Evolutionary conservation across 305 asterid genomes (phyloP).

Genomic region (Ajuga reptans): DNA sequence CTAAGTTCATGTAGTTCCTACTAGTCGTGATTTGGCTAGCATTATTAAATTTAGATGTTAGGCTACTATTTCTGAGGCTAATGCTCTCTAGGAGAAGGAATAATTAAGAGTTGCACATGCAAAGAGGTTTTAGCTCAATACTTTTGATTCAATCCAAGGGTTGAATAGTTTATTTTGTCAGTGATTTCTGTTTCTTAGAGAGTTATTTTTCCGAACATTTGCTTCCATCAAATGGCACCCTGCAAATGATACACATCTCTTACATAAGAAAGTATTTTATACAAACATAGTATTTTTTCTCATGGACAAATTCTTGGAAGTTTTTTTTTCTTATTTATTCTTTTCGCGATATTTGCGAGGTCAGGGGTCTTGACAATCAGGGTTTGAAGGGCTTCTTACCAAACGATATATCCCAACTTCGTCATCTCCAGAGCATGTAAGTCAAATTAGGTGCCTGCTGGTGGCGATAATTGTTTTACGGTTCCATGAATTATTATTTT

Average conservation of each 20-base stretch:
- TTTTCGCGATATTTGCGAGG: conserved; percentile 26
- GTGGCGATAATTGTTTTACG: not conserved
- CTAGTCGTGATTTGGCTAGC: not conserved
- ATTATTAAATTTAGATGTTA: not conserved
- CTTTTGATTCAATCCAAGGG: not conserved
- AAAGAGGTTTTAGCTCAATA: not conserved
- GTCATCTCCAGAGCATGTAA: conserved; percentile 92
- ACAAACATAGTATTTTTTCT: not conserved
- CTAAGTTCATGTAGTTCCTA: not conserved
- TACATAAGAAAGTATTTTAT: not conserved
- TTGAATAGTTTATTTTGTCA: not conserved
- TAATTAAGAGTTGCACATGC: not conserved
- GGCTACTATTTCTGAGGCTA: not conserved
- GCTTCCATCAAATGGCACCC: not conserved
- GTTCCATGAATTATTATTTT: not conserved
- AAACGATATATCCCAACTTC: conserved; percentile 56
- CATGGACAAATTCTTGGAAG: not conserved
- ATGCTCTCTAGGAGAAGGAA: not conserved
- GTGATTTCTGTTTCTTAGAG: not conserved
- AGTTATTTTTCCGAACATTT: not conserved
- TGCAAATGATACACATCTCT: not conserved
- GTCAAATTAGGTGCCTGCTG: conserved; percentile 19
- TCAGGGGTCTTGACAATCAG: conserved; percentile 86
- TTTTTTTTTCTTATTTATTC: not conserved
- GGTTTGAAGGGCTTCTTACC: conserved; percentile 84